Percentiles rank a stretch among this genome's conserved stretches.
These are phyloP conservation scores for Trichoderma semiorbis DNA, from an alignment of 2,329 filamentous ascomycete species.

Conservation along the genomic window DNA sequence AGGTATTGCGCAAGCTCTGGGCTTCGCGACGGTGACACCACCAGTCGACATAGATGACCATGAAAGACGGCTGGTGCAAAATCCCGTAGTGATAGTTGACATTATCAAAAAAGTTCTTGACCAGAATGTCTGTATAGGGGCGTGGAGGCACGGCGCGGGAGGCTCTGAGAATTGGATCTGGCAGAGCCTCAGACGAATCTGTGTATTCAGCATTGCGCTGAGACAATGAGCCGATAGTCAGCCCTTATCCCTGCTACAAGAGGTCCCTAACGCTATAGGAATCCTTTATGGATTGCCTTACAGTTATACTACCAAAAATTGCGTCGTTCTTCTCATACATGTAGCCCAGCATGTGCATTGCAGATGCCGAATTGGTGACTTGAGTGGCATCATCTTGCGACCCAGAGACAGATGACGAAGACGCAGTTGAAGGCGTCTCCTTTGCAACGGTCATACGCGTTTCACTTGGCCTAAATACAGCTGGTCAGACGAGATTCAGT, in stretches of 20 bases:
- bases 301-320: not conserved
- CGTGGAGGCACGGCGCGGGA: not conserved
- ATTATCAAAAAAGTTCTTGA: slow-evolving; percentile 1
- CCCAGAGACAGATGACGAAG: not conserved
- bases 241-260: not conserved
- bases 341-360: not conserved
- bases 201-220: not conserved
- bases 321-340: not conserved
- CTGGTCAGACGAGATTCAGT: not conserved
- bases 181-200: not conserved
- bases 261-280: not conserved
- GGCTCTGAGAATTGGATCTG: not conserved
- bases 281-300: not conserved
- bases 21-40: not conserved
- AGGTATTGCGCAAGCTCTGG: not conserved
- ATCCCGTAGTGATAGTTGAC: slow-evolving; percentile 6
- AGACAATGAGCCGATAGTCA: not conserved
- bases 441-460: not conserved
- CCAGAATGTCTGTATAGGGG: not conserved
- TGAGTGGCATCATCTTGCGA: not conserved
- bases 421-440: not conserved
- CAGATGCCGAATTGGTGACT: not conserved
- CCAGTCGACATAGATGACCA: not conserved
- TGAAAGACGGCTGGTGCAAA: slow-evolving; percentile 2
- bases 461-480: not conserved